Conservation (phyloP, 768 basidiomycete species). For the Termitomyces sp. region DNA sequence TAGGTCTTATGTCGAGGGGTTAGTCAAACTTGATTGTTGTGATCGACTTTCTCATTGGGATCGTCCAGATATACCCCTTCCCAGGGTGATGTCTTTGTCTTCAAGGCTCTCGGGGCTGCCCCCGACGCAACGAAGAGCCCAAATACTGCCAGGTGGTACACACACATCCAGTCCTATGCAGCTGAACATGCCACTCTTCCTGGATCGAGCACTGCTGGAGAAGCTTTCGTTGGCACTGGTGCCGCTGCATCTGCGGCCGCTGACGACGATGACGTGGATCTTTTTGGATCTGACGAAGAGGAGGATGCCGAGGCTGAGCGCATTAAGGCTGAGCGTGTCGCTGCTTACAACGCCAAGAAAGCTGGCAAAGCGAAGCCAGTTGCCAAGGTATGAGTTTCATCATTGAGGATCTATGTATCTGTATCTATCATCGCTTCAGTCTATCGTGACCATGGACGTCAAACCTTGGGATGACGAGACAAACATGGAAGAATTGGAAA, state of each 20-base stretch:
- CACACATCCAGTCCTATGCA: slow-evolving; percentile 84
- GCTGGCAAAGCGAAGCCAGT: slow-evolving; percentile 81
- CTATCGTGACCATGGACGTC: slow-evolving; percentile 95
- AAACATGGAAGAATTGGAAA: slow-evolving; percentile 86
- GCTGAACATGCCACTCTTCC: slow-evolving; percentile 73
- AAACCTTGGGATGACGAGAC: slow-evolving; percentile 99
- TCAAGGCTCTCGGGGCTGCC: slow-evolving; percentile 67
- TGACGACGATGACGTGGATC: slow-evolving; percentile 72
- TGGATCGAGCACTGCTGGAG: slow-evolving; percentile 80
- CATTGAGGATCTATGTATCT: slow-evolving; percentile 1
- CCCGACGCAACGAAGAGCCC: slow-evolving; percentile 65
- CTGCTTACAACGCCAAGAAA: slow-evolving; percentile 91
- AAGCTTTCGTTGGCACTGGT: slow-evolving; percentile 54
- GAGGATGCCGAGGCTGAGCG: slow-evolving; percentile 82
- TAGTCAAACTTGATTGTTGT: slow-evolving; percentile 22
- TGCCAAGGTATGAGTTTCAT: slow-evolving; percentile 59
- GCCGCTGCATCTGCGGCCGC: slow-evolving; percentile 39
- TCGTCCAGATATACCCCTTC: slow-evolving; percentile 76
- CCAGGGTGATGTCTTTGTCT: slow-evolving; percentile 91
- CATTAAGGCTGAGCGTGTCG: slow-evolving; percentile 88
- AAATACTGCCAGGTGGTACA: slow-evolving; percentile 87
- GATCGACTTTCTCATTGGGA: slow-evolving; percentile 11
- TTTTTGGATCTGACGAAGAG: slow-evolving; percentile 83
- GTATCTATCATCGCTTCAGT: slow-evolving; percentile 40
- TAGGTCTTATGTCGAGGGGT: slow-evolving; percentile 92